A percentile compares a stretch with the other conserved stretches of the same genome.
phyloP scores from a whole-genome alignment of 2,329 filamentous ascomycete species.

The Simplicillium sp. region DNA sequence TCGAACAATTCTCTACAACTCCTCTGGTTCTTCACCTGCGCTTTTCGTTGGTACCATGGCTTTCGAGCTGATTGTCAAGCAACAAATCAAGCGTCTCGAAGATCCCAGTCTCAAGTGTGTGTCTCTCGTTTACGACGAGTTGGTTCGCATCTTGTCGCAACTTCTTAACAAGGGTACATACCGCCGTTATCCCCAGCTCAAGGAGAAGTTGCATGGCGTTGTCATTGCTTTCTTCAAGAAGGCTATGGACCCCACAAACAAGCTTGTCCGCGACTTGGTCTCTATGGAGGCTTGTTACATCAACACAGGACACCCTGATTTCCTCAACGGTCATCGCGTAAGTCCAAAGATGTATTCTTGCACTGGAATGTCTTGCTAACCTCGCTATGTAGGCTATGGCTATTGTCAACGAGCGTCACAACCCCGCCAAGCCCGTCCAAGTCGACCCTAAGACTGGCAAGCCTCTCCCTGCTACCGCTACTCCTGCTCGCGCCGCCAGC shows the following conservation, averaged over 20 bases:
- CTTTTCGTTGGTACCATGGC: slow-evolving; percentile 95
- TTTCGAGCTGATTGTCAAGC: slow-evolving; percentile 98
- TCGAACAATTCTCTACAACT: slow-evolving; percentile 95
- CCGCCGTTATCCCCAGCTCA: slow-evolving; percentile 83
- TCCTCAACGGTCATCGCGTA: slow-evolving; percentile 87
- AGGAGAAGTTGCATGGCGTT: slow-evolving; percentile 92
- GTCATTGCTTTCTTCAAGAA: slow-evolving; percentile 97
- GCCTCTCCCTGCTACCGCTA: slow-evolving; percentile 59
- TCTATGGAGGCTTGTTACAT: slow-evolving; percentile 95
- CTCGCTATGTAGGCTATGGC: slow-evolving; percentile 65
- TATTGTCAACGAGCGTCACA: slow-evolving; percentile 90
- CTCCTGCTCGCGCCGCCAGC: slow-evolving; percentile 64
- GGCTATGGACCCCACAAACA: slow-evolving; percentile 96
- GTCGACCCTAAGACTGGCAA: slow-evolving; percentile 99
- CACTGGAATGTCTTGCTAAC: slow-evolving; percentile 5
- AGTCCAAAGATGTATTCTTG: slow-evolving; percentile 20
- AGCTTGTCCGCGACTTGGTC: slow-evolving; percentile 87
- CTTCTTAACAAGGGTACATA: slow-evolving; percentile 83
- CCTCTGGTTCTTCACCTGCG: slow-evolving; percentile 92
- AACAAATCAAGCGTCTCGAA: slow-evolving; percentile 93
- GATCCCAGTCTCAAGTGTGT: slow-evolving; percentile 97
- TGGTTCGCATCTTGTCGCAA: slow-evolving; percentile 89
- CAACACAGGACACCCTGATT: slow-evolving; percentile 97
- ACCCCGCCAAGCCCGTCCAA: slow-evolving; percentile 73
- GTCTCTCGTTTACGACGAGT: slow-evolving; percentile 91